Percentiles rank a stretch among this genome's conserved stretches.
Evolutionary conservation across 2,329 filamentous ascomycete genomes (phyloP).

Genomic region (Trichophyton mentagrophytes): DNA sequence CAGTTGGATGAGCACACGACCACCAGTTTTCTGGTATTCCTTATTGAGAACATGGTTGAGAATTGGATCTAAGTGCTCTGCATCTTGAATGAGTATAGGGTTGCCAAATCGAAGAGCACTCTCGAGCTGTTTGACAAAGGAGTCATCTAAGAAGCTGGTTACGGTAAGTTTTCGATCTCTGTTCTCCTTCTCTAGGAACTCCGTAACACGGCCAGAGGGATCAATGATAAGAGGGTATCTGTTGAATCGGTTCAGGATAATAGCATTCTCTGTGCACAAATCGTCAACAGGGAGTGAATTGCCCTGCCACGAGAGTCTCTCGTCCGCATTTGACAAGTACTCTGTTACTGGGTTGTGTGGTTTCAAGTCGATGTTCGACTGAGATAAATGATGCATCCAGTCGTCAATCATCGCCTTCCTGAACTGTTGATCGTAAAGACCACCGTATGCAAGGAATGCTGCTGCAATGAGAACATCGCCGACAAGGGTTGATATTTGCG

Average conservation of each 20-base stretch:
- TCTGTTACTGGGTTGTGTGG: constrained; percentile 88
- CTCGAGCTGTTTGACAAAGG: constrained; percentile 94
- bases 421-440: constrained; percentile 96
- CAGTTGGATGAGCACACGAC: constrained; percentile 93
- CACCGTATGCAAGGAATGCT: constrained; percentile 91
- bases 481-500: constrained; percentile 90
- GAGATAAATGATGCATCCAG: constrained; percentile 83
- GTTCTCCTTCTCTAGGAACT: constrained; percentile 90
- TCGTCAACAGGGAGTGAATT: constrained; percentile 90
- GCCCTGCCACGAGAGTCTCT: constrained; percentile 88
- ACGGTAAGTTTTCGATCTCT: constrained; percentile 88
- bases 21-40: constrained; percentile 96
- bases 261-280: constrained; percentile 95
- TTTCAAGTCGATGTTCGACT: constrained; percentile 91
- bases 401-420: constrained; percentile 96
- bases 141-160: constrained; percentile 95
- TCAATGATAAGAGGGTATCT: constrained; percentile 97
- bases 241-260: constrained; percentile 95
- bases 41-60: constrained; percentile 98
- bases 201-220: constrained; percentile 83
- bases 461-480: constrained; percentile 94
- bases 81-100: constrained; percentile 95
- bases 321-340: constrained; percentile 91
- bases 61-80: constrained; percentile 90
- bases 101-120: constrained; percentile 96